Conservation (phyloP, 768 basidiomycete species). For the Leccinellum rugosiceps region DNA sequence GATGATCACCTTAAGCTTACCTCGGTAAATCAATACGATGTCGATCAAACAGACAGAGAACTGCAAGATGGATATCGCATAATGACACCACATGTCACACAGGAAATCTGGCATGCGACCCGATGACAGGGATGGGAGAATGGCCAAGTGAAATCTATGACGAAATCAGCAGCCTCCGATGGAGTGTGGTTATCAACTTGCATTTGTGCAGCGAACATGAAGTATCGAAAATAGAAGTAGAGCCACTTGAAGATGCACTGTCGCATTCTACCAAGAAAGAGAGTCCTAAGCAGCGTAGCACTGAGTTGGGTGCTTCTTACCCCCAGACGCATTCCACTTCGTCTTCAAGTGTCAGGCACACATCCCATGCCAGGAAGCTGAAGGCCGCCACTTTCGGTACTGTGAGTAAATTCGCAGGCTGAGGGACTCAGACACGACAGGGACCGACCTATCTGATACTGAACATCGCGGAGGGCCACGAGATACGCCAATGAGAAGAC, state of each 20-base stretch:
- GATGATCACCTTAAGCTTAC: constrained; percentile 9
- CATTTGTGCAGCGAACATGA: constrained; percentile 11
- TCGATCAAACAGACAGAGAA: constrained; percentile 18
- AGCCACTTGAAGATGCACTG: constrained; percentile 7
- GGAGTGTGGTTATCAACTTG: neutral
- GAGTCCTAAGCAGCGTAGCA: neutral
- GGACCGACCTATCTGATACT: constrained; percentile 10
- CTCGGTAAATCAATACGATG: constrained; percentile 20
- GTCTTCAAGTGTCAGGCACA: constrained; percentile 20
- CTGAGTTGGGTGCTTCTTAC: constrained; percentile 14
- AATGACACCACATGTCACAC: constrained; percentile 13
- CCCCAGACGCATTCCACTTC: constrained; percentile 32
- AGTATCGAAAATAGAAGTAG: constrained; percentile 21
- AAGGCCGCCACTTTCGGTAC: constrained; percentile 22
- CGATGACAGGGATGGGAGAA: constrained; percentile 9
- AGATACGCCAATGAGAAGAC: constrained; percentile 4
- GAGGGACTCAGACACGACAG: neutral
- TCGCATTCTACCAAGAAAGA: constrained; percentile 10
- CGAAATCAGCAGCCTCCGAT: neutral
- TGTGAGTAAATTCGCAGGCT: neutral
- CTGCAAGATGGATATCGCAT: neutral
- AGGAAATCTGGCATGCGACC: neutral
- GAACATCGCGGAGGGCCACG: constrained; percentile 3
- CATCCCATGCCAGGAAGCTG: constrained; percentile 28
- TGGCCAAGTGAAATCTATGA: constrained; percentile 9